Conservation (phyloP, 441 rosid species). For the Populus tomentosa region DNA sequence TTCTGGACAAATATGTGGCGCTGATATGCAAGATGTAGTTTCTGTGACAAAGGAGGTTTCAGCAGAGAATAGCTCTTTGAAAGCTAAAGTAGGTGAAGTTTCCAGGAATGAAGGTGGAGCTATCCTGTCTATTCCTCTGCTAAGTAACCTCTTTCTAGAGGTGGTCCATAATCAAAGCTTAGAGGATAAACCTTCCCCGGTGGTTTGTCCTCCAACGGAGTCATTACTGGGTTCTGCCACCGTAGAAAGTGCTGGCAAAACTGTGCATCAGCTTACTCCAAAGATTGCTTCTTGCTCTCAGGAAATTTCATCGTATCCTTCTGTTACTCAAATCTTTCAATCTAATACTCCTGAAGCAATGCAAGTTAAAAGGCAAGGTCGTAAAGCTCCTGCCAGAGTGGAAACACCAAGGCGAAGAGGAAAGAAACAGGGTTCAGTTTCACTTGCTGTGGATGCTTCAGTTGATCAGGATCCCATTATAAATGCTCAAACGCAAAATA, state of each 20-base stretch:
- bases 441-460: constrained; percentile 33
- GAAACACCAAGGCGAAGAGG: constrained; percentile 51
- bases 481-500: constrained; percentile 25
- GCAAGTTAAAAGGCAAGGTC: constrained; percentile 41
- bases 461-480: constrained; percentile 31
- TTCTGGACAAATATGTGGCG: constrained; percentile 27
- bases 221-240: constrained; percentile 15
- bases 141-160: constrained; percentile 23
- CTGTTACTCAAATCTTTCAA: constrained; percentile 26
- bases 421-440: constrained; percentile 31
- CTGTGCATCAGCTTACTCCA: constrained; percentile 15
- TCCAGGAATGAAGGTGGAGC: constrained; percentile 24
- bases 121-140: constrained; percentile 16
- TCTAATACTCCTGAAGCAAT: constrained; percentile 24
- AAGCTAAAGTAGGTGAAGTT: constrained; percentile 25
- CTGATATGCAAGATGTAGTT: constrained; percentile 27
- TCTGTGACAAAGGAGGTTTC: constrained; percentile 34
- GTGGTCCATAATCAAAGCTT: constrained; percentile 22
- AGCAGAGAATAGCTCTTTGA: constrained; percentile 29
- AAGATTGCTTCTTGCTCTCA: constrained; percentile 24
- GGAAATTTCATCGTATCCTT: constrained; percentile 22
- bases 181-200: no score
- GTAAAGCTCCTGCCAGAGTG: constrained; percentile 31
- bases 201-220: constrained; percentile 10
- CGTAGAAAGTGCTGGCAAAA: constrained; percentile 19